These are phyloP conservation scores for Chaetomium sp. DNA, from an alignment of 2,329 filamentous ascomycete species.

Conservation along the genomic window DNA sequence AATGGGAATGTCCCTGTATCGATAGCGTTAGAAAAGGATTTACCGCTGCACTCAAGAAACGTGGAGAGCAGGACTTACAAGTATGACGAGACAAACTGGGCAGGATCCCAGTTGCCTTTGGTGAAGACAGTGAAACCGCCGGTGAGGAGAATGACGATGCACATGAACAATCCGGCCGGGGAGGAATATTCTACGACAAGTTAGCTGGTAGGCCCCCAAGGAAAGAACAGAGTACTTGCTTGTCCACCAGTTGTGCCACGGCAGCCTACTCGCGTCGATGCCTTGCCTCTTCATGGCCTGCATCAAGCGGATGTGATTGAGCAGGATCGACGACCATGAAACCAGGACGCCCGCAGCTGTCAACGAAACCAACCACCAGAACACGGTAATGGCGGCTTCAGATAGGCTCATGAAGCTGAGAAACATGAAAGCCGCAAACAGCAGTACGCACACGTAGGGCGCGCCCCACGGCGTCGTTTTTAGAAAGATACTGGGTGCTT, in stretches of 20 bases:
- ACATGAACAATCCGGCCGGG: constrained; percentile 60
- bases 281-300: constrained; percentile 58
- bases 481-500: constrained; percentile 60
- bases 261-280: constrained; percentile 53
- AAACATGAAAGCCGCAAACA: constrained; percentile 57
- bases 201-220: neutral
- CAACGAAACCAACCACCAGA: constrained; percentile 65
- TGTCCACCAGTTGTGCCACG: constrained; percentile 66
- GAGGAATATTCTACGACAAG: constrained; percentile 59
- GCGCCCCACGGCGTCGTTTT: constrained; percentile 54
- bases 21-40: constrained; percentile 17
- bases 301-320: constrained; percentile 61
- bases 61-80: constrained; percentile 49
- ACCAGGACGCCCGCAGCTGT: constrained; percentile 65
- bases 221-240: constrained; percentile 45
- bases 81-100: constrained; percentile 63
- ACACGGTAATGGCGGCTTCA: constrained; percentile 61
- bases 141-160: constrained; percentile 67
- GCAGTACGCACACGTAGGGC: constrained; percentile 60
- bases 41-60: neutral
- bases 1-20: constrained; percentile 59
- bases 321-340: constrained; percentile 62
- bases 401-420: constrained; percentile 62
- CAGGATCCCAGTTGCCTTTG: constrained; percentile 58
- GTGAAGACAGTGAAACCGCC: constrained; percentile 68